Conservation (phyloP, 2,329 filamentous ascomycete species). For the Fusarium redolens region DNA sequence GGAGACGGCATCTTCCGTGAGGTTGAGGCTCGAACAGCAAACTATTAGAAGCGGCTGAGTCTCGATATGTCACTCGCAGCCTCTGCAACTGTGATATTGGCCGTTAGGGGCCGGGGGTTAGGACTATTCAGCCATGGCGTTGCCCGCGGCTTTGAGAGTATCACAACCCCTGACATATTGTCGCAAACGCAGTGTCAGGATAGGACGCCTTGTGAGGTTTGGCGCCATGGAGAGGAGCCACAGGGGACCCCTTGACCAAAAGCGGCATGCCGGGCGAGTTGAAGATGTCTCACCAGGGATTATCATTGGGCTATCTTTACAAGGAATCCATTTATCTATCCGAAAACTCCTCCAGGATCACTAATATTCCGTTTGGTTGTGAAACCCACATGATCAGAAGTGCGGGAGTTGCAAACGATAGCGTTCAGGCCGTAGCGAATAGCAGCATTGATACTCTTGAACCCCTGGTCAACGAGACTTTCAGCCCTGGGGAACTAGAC, state of each 20-base stretch:
- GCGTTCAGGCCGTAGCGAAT: not conserved
- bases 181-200: not conserved
- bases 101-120: not conserved
- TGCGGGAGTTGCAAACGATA: conserved; percentile 7
- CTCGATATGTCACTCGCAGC: conserved; percentile 13
- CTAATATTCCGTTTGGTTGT: not conserved
- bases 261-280: conserved; percentile 28
- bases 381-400: conserved; percentile 18
- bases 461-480: conserved; percentile 19
- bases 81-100: conserved; percentile 10
- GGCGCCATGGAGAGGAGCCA: conserved; percentile 10
- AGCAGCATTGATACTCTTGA: not conserved
- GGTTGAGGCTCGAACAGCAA: not conserved
- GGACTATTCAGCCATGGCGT: conserved; percentile 27
- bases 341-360: not conserved
- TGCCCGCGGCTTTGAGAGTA: conserved; percentile 5
- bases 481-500: conserved; percentile 40
- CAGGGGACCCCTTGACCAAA: conserved; percentile 10
- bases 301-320: not conserved
- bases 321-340: not conserved
- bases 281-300: conserved; percentile 1
- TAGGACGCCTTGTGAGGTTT: conserved; percentile 21
- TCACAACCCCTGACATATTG: conserved; percentile 15
- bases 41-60: conserved; percentile 27
- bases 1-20: conserved; percentile 12